Percentiles rank a stretch among this genome's conserved stretches.
Evolutionary conservation across 2,329 filamentous ascomycete genomes (phyloP).

Genomic region (Claviceps maximensis): DNA sequence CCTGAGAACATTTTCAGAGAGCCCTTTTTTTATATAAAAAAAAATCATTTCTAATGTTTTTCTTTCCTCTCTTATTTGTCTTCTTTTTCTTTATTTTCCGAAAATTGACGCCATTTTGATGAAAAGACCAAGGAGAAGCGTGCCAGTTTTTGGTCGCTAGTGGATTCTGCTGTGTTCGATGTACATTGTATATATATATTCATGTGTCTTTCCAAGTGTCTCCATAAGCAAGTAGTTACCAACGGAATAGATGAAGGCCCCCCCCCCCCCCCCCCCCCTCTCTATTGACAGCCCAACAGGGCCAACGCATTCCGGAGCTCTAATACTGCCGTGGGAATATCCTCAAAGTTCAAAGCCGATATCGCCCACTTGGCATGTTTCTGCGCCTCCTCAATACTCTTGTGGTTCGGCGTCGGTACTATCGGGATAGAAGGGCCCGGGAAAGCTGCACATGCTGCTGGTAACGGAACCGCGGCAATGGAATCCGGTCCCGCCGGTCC

Average conservation of each 20-base stretch:
- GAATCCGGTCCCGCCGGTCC: background rate
- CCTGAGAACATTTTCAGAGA: no score
- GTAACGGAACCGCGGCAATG: slow-evolving; percentile 3
- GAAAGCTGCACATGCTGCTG: slow-evolving; percentile 4
- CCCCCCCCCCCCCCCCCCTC: background rate
- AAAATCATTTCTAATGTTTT: no score
- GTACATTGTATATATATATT: background rate
- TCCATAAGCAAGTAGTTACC: no score
- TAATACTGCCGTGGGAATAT: slow-evolving; percentile 77
- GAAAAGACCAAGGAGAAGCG: no score
- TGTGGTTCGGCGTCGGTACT: slow-evolving; percentile 12
- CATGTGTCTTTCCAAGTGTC: no score
- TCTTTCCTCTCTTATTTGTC: no score
- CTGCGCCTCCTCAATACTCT: slow-evolving; percentile 67
- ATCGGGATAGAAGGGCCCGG: slow-evolving; percentile 5
- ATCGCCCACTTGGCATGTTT: slow-evolving; percentile 98
- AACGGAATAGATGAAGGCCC: no score
- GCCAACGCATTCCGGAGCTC: slow-evolving; percentile 67
- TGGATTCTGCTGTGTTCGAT: no score
- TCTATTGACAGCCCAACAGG: slow-evolving; percentile 45
- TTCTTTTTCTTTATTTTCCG: no score
- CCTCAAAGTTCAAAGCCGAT: slow-evolving; percentile 91
- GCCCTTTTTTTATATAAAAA: no score
- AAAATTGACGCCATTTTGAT: no score
- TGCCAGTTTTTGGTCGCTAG: no score